Base-by-base conservation (phyloP, 768 basidiomycete genomes). In the Amanita pseudoporphyria region DNA sequence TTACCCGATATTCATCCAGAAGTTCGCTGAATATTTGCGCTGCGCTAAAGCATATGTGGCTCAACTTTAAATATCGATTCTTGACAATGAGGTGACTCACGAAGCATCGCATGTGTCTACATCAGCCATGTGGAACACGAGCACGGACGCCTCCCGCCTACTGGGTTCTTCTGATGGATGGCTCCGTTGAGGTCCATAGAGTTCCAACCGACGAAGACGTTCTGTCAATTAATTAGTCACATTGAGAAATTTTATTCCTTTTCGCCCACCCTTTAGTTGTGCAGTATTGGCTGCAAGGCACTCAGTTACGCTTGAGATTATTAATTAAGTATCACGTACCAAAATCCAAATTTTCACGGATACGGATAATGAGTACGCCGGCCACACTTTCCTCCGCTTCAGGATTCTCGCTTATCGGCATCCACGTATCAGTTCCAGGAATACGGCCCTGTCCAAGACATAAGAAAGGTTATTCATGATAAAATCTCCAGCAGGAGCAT, bases 91-190 rank as follows among this genome's bases (percentile, higher is more conserved):
- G 35, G 44, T 28, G 12, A 68, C 85, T 64, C 59, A 94, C 87
- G 89, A 91, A 6, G 95, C 92, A 62, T 99, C 95, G 52, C 89
- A 82, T 14, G 73, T 77, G 51, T 93, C 89, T 3, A 96, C 86
- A 66, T 98, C 95, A 10, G 85, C 84, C 74, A 97, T 76, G 57
- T 98, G 94, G 65, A 99, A 93, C 18, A 96, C 89, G 19, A 97
- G 65, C 2, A 81, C 81, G 10, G 74, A 77, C 4, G 92, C 83
- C 51, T 84, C 75, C 47, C 81, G 77, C 54, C 92, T 72, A 12
- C 80, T 72, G 0, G 88, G 94, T 50, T 77, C 82, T 54, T 97
- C 95, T 1, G 89, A 91, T 0, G 96, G 96, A 67, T 98, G 96
- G 18, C 73, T 80, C 55, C 72, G 80, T 40, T 78, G 71, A 7